Conservation (phyloP, 2,329 filamentous ascomycete genomes). For the Exophiala oligosperma region DNA sequence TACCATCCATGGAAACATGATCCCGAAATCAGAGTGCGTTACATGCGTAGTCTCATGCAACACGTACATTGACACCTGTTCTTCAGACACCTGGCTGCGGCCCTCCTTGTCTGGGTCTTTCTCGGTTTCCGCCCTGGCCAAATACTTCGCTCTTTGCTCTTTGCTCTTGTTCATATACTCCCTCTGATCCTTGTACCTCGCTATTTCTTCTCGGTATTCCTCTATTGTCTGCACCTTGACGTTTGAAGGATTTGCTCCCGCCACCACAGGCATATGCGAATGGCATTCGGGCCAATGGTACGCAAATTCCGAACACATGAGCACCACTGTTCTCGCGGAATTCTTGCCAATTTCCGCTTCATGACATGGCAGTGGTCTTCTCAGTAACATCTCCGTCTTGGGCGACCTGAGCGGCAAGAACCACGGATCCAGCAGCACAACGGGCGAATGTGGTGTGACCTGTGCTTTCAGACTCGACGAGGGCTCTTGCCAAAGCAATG, state of each 20-base stretch:
- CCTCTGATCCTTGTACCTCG: conserved; percentile 3
- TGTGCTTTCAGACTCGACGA: conserved; percentile 58
- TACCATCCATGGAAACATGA: conserved; percentile 71
- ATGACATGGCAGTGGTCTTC: conserved; percentile 70
- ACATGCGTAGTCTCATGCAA: conserved; percentile 65
- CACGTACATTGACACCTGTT: neutral
- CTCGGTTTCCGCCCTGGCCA: neutral
- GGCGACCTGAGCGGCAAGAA: conserved; percentile 68
- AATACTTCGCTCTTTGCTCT: neutral
- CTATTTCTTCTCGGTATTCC: neutral
- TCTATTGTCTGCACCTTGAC: conserved; percentile 9
- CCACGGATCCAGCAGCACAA: conserved; percentile 78
- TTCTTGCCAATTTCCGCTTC: conserved; percentile 5
- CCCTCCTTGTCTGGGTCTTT: neutral
- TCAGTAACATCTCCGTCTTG: conserved; percentile 62
- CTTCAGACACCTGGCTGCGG: neutral
- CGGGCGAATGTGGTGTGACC: conserved; percentile 65
- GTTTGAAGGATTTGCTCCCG: neutral
- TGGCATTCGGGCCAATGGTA: conserved; percentile 55
- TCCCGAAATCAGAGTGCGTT: conserved; percentile 77
- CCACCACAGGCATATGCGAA: conserved; percentile 3
- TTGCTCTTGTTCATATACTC: conserved; percentile 10
- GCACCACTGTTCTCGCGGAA: conserved; percentile 26
- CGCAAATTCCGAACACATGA: conserved; percentile 33
- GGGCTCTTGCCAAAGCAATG: conserved; percentile 51